Evolutionary conservation across 1,284 basidiomycete genomes (phyloP).

Genomic region (Marasmius tenuissimus): DNA sequence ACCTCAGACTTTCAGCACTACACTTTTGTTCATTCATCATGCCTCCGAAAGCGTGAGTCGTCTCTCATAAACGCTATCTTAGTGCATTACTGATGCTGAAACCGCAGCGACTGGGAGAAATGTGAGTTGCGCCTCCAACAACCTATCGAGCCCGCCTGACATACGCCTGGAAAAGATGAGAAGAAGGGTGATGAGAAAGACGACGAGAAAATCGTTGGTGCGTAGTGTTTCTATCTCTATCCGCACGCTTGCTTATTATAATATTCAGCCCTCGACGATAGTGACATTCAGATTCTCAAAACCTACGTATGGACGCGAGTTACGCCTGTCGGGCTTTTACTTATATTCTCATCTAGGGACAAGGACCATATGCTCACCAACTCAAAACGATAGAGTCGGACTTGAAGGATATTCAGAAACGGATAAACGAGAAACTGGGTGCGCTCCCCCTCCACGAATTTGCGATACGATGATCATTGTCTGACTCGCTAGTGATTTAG

Average conservation of each 20-base stretch:
- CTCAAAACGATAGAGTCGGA: slow-evolving; percentile 92
- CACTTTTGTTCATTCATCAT: slow-evolving; percentile 40
- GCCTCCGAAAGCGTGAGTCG: slow-evolving; percentile 79
- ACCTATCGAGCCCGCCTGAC: background rate
- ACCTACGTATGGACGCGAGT: slow-evolving; percentile 71
- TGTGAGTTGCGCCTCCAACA: slow-evolving; percentile 56
- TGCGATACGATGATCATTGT: background rate
- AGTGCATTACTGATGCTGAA: slow-evolving; percentile 3
- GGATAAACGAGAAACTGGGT: slow-evolving; percentile 97
- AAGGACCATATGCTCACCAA: slow-evolving; percentile 93
- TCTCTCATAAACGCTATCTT: slow-evolving; percentile 3
- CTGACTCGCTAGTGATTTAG: slow-evolving; percentile 31
- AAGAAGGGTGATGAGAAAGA: slow-evolving; percentile 83
- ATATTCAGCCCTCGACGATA: slow-evolving; percentile 86
- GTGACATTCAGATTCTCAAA: slow-evolving; percentile 98
- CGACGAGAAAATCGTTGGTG: slow-evolving; percentile 91
- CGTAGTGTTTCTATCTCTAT: slow-evolving; percentile 25
- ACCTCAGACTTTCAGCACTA: slow-evolving; percentile 4
- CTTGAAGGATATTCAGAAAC: slow-evolving; percentile 95
- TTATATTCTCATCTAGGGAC: slow-evolving; percentile 60
- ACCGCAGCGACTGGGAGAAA: slow-evolving; percentile 90
- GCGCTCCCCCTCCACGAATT: slow-evolving; percentile 17
- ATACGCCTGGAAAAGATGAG: slow-evolving; percentile 52
- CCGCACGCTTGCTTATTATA: slow-evolving; percentile 13
- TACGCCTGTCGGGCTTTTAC: slow-evolving; percentile 4